Conservation (phyloP, 768 basidiomycete species). For the Agrocybe pediades region DNA sequence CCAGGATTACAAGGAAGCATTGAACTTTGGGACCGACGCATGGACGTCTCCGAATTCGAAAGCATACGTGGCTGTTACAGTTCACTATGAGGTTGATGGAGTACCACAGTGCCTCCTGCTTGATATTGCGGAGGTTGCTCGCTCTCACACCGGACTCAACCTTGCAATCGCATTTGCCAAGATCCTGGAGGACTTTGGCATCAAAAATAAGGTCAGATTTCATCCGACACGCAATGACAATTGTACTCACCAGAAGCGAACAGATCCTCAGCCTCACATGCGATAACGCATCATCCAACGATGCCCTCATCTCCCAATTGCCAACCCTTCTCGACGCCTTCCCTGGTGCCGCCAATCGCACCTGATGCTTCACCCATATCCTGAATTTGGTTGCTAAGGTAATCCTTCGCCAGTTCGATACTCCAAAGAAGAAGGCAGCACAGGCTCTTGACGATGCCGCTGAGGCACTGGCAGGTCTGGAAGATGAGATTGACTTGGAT, state of each 20-base stretch:
- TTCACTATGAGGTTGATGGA: background rate
- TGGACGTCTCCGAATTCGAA: too few relatives aligned
- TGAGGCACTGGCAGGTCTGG: conserved; percentile 13
- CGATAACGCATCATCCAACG: conserved; percentile 38
- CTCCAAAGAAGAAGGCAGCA: conserved; percentile 16
- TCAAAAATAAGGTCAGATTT: conserved; percentile 31
- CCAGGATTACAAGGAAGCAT: too few relatives aligned
- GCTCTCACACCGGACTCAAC: conserved; percentile 34
- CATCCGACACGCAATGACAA: background rate
- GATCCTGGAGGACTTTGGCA: conserved; percentile 35
- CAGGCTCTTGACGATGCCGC: conserved; percentile 4
- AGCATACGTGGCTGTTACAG: too few relatives aligned
- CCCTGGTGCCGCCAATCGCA: conserved; percentile 23
- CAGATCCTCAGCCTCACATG: conserved; percentile 34
- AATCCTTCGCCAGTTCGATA: conserved; percentile 33
- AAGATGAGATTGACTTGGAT: conserved; percentile 10
- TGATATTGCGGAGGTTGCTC: conserved; percentile 38
- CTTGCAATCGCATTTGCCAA: conserved; percentile 34
- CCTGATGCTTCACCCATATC: conserved; percentile 39
- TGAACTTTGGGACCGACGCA: too few relatives aligned
- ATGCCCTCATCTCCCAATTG: conserved; percentile 32
- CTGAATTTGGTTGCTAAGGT: conserved; percentile 37
- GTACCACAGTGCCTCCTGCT: conserved; percentile 26
- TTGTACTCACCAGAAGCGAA: background rate
- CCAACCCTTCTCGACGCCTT: conserved; percentile 18